Evolutionary conservation across 768 basidiomycete species (phyloP), one percentile per base, ranked within the genome.

Genomic region (Leccinum uliginosum): DNA sequence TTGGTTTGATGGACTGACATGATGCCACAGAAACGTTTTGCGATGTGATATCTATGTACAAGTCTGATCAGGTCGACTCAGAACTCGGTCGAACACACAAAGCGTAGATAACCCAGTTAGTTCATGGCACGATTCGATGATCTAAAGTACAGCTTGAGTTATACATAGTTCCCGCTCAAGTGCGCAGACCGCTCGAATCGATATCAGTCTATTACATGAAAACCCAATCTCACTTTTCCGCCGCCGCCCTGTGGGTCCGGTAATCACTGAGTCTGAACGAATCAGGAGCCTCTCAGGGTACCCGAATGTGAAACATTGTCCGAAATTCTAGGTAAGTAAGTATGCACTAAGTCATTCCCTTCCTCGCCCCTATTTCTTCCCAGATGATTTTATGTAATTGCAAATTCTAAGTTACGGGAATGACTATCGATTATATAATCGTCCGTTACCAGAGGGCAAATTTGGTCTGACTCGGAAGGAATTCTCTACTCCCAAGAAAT

Each of bases 21-120:
- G 19, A 23, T 45, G 5, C 8, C 14, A 9, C 49, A 70, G 68
- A 52, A 56, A 60, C 68, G 59, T 1, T 72, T 67, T 54, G 54
- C 60, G 3, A 2, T 57, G 11, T 66, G 50, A 68, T 32, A 6
- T 17, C 23, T 21, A 9, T 11, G 45, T 46, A 46, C 9, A 21
- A 46, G n/a, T 46, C 9, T 14, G 15, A 46, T 23, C 45, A 11
- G 23, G 3, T 45, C 44, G 14, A 40, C n/a, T 6, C 17, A 9
- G 3, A 32, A 38, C 35, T 15, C 10, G n/a, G 38, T 40, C 9
- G 11, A 43, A 43, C 11, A 43, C 40, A 43, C 2, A 19, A 19
- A 9, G 6, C 11, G 11, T 6, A 43, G 19, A 43, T 12, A n/a
- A n/a, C n/a, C n/a, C 12, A 11, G 19, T 12, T 11, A 10, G 1